Base-by-base conservation (phyloP, 176 grass and related monocot species). In the Bonia amplexicaulis region DNA sequence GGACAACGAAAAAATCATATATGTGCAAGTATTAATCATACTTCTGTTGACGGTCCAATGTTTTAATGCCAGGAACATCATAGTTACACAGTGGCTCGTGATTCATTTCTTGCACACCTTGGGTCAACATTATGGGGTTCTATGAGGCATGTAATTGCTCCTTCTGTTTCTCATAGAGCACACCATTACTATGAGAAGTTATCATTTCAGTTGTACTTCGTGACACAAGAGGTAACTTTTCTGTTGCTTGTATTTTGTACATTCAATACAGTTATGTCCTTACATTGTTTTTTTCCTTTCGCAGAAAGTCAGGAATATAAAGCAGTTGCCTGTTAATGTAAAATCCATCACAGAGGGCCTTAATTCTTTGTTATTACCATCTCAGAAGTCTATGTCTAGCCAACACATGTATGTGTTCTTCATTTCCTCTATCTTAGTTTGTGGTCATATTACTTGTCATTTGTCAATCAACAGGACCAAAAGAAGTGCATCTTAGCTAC, bases 101-200 rank as follows among this genome's bases (percentile, higher is more conserved):
- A 98, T 89, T 93, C 93, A 63, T 95, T 98, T 86, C 93, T 98
- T 58, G 93, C 96, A 69, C 96, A 95, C 49, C 85, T 98, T 88
- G 96, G 96, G 46, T 91, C 96, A 62, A 80, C 86, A 71, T 91
- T 98, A 79, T 98, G 87, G 93, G 93, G 91, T 73, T 89, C 96
- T 70, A 87, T 98, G 93, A 87, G 91, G 72, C 96, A 98, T 93
- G 85, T 95, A 33, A 92, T 98, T 88, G 96, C 96, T 67, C 96
- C 96, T 71, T 98, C 96, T 55, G 87, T 90, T 79, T 95, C 96
- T 75, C 91, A 95, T 85, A 82, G 83, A 80, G 91, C 91, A 60
- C 86, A 93, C 77, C 91, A 98, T 87, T 98, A 93, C 69, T 95
- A 98, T 49, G 89, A 98, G 71, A 95, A 93, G 77, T 71, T 98